phyloP scores from a whole-genome alignment of 2,329 filamentous ascomycete species.

The Exophiala aquamarina region DNA sequence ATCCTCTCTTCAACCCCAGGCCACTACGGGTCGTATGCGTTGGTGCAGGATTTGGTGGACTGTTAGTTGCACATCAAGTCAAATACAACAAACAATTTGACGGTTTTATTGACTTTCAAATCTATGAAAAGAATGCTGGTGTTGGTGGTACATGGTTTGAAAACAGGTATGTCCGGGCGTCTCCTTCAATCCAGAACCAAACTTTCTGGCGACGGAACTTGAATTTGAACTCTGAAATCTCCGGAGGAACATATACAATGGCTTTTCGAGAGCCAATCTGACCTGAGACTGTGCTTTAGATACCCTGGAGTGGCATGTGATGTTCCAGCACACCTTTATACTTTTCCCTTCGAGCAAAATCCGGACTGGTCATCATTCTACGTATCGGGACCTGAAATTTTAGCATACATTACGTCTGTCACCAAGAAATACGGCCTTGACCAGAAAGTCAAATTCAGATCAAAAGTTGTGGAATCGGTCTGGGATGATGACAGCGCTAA shows the following conservation, averaged over 20 bases:
- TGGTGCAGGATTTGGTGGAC: constrained; percentile 42
- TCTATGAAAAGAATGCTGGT: constrained; percentile 30
- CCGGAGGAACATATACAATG: too few relatives aligned
- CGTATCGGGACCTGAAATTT: constrained; percentile 17
- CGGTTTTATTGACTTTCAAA: constrained; percentile 17
- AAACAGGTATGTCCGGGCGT: constrained; percentile 32
- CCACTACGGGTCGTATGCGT: constrained; percentile 29
- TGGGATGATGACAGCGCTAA: constrained; percentile 50
- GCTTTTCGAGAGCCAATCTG: too few relatives aligned
- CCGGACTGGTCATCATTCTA: constrained; percentile 22
- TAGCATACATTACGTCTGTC: constrained; percentile 9
- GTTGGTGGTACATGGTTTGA: constrained; percentile 33
- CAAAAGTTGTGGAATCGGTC: constrained; percentile 50
- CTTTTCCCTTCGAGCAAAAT: constrained; percentile 2
- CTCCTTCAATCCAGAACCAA: too few relatives aligned
- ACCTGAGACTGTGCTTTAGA: too few relatives aligned
- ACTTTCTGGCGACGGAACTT: too few relatives aligned
- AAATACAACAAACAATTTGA: constrained; percentile 32
- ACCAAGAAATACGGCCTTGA: constrained; percentile 41
- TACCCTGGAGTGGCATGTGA: too few relatives aligned
- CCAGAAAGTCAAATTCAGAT: constrained; percentile 59
- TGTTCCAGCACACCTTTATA: constrained; percentile 16
- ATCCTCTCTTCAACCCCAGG: too few relatives aligned
- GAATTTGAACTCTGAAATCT: too few relatives aligned
- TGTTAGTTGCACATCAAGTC: constrained; percentile 37